phyloP scores from a whole-genome alignment of 1,139 yeast genomes.

The Scheffersomyces quercinus region DNA sequence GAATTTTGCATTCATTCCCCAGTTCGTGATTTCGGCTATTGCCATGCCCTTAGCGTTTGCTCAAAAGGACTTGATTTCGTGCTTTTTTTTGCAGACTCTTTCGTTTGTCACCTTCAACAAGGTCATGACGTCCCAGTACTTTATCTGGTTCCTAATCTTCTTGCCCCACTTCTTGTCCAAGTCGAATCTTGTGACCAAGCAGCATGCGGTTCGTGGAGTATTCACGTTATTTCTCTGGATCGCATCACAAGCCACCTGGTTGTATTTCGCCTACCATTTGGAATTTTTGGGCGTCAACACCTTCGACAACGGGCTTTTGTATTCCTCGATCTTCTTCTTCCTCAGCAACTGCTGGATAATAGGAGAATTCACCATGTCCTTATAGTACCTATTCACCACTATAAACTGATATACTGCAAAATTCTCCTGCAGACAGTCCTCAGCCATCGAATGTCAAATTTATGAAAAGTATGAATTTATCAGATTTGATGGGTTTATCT shows the following conservation, averaged over 20 bases:
- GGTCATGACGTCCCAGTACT: constrained; percentile 92
- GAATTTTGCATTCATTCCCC: constrained; percentile 80
- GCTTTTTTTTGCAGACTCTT: constrained; percentile 85
- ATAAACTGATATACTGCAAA: too few relatives aligned
- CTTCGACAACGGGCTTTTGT: constrained; percentile 62
- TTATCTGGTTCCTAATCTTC: constrained; percentile 87
- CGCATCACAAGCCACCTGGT: constrained; percentile 73
- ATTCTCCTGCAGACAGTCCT: too few relatives aligned
- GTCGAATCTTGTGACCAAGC: constrained; percentile 33
- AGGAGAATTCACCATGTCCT: constrained; percentile 21
- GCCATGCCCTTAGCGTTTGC: constrained; percentile 63
- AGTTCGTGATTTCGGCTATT: constrained; percentile 59
- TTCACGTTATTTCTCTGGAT: constrained; percentile 60
- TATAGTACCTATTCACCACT: too few relatives aligned
- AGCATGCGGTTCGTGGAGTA: constrained; percentile 31
- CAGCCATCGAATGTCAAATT: too few relatives aligned
- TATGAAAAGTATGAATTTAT: too few relatives aligned
- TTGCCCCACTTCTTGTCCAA: constrained; percentile 67
- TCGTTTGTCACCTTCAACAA: constrained; percentile 89
- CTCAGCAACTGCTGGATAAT: constrained; percentile 65
- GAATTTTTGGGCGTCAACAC: constrained; percentile 77
- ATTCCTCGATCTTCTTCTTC: constrained; percentile 66
- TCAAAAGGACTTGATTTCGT: constrained; percentile 52
- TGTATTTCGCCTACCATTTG: constrained; percentile 70
- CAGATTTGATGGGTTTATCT: too few relatives aligned